Base-by-base conservation (phyloP, 768 basidiomycete species). In the Termitomyces sp. region DNA sequence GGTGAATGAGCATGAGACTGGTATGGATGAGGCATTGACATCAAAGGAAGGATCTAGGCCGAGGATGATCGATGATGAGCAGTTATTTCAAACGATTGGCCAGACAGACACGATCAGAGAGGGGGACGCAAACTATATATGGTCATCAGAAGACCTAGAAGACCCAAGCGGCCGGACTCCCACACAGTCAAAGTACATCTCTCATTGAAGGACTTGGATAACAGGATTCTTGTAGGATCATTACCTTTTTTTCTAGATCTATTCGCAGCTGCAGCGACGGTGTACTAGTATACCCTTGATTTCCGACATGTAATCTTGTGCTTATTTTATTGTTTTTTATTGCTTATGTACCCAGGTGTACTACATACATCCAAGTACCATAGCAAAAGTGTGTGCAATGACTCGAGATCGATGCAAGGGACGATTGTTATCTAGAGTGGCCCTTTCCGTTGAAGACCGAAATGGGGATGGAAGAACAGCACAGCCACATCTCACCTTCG, bases 41-140 rank as follows among this genome's bases (percentile, higher is more conserved):
- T 44, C 50, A 34, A 51, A 50, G 39, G 53, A 45, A 31, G 41
- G 59, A 44, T 49, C 53, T 15, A 31, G 47, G 20, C 56, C 56
- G 45, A 57, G 57, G 31, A 29, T n/a, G 26, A 46, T 51, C 26
- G 66, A 68, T 49, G 69, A 65, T 39, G 66, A 71, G 31, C 62
- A 62, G 31, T 65, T 67, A 54, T 68, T 67, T 10, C 59, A 54
- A 44, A 65, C 65, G 16, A 55, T 69, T 16, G 62, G 69, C 18
- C 69, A 71, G 55, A 70, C 67, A 26, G 61, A 66, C 55, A 70
- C 68, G 42, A 65, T 69, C 51, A 60, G 68, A 51, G 69, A 68
- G 37, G 66, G 66, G n/a, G 59, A 63, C 22, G 61, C 56, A 22
- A 65, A 62, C 39, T 63, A 64, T 57, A 52, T 64, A 31, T 61